Conservation (phyloP, 768 basidiomycete genomes). For the Termitomyces sp. region DNA sequence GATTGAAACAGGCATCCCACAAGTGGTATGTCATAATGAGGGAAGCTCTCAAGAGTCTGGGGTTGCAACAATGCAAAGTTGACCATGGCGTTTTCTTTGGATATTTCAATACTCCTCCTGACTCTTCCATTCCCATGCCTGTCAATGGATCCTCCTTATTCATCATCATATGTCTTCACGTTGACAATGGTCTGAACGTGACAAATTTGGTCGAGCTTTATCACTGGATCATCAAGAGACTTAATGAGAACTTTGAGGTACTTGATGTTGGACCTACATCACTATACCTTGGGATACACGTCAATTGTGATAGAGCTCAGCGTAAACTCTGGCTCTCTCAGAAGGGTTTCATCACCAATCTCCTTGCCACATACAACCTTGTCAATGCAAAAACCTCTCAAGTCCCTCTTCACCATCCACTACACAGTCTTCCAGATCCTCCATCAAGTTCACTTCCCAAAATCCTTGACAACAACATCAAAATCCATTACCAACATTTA, state of each 20-base stretch:
- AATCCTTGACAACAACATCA: too few relatives aligned
- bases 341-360: too few relatives aligned
- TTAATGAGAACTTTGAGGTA: conserved; percentile 9
- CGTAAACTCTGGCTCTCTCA: too few relatives aligned
- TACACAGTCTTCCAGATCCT: not conserved
- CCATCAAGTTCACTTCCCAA: conserved; percentile 6
- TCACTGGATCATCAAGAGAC: conserved; percentile 13
- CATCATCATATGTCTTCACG: not conserved
- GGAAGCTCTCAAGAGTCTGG: conserved; percentile 7
- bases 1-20: not conserved
- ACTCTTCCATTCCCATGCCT: conserved; percentile 17
- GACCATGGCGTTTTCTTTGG: conserved; percentile 20
- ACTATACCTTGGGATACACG: not conserved
- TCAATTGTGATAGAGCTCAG: too few relatives aligned
- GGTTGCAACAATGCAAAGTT: conserved; percentile 17
- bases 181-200: not conserved
- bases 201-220: conserved; percentile 16
- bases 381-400: not conserved
- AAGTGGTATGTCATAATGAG: not conserved
- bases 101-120: not conserved
- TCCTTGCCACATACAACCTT: conserved; percentile 4
- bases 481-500: too few relatives aligned
- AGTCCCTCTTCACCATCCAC: not conserved
- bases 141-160: too few relatives aligned
- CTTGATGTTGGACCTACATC: not conserved